Evolutionary conservation across 805 yeast species (phyloP).

Genomic region (Kodamaea neixiangensis): DNA sequence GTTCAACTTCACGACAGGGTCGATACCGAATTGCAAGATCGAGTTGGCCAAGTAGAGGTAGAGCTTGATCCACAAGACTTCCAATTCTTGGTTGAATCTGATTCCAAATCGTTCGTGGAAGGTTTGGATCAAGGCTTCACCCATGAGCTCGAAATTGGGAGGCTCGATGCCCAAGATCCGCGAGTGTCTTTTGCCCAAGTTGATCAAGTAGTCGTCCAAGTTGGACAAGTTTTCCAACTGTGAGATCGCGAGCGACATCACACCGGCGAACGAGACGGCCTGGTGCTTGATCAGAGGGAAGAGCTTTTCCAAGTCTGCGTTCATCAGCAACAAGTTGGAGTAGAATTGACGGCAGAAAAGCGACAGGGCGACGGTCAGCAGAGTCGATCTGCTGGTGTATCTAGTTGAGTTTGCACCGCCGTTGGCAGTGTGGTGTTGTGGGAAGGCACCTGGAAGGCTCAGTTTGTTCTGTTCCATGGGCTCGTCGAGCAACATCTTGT

Average conservation of each 20-base stretch:
- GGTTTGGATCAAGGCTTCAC: constrained; percentile 67
- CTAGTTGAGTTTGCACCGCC: neutral
- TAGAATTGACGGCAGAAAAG: constrained; percentile 78
- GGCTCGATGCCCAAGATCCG: constrained; percentile 75
- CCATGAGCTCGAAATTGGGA: constrained; percentile 68
- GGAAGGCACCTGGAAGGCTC: constrained; percentile 43
- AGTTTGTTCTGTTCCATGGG: constrained; percentile 20
- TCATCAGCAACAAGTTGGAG: constrained; percentile 62
- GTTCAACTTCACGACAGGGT: constrained; percentile 38
- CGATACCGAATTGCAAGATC: constrained; percentile 60
- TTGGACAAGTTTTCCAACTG: constrained; percentile 59
- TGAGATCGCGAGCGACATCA: constrained; percentile 64
- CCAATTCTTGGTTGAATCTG: constrained; percentile 58
- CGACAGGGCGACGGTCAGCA: constrained; percentile 32
- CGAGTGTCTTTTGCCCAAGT: constrained; percentile 73
- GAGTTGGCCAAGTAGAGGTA: constrained; percentile 70
- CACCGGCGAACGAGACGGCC: constrained; percentile 79
- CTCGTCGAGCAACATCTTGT: constrained; percentile 38
- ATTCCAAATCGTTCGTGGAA: constrained; percentile 62
- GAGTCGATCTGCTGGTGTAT: constrained; percentile 2
- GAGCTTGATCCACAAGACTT: constrained; percentile 69
- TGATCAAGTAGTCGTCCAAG: constrained; percentile 59
- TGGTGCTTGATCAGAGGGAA: constrained; percentile 80
- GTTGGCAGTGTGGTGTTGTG: constrained; percentile 3
- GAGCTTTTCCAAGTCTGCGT: constrained; percentile 58